Conservation (phyloP, 352 stramenopile genomes). For the Phytophthora megakarya region DNA sequence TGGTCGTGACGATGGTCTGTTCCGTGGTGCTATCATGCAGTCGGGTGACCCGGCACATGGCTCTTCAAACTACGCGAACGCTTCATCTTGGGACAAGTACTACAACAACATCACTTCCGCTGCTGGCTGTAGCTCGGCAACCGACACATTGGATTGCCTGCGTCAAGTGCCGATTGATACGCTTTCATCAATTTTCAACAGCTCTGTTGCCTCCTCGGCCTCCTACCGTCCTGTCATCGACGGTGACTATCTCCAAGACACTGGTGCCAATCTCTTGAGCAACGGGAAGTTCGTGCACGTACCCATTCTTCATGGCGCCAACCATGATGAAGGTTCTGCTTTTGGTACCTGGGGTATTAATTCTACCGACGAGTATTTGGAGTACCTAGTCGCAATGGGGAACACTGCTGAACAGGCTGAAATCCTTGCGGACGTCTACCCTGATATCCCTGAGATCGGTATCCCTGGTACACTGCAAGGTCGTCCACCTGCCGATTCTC, state of each 20-base stretch:
- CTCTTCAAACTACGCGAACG: constrained; percentile 18
- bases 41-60: constrained; percentile 19
- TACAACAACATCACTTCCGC: constrained; percentile 36
- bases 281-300: constrained; percentile 33
- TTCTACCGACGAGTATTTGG: constrained; percentile 21
- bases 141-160: constrained; percentile 26
- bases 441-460: constrained; percentile 30
- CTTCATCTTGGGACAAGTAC: constrained; percentile 26
- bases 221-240: constrained; percentile 25
- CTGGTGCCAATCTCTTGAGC: constrained; percentile 13
- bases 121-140: constrained; percentile 23
- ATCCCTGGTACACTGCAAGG: constrained; percentile 25
- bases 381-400: constrained; percentile 17
- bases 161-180: constrained; percentile 29
- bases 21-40: constrained; percentile 30
- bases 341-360: constrained; percentile 22
- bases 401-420: constrained; percentile 5
- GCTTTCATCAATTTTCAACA: constrained; percentile 28
- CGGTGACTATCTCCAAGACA: constrained; percentile 29
- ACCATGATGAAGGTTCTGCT: constrained; percentile 32
- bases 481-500: constrained; percentile 2
- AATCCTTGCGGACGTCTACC: constrained; percentile 23
- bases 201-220: constrained; percentile 19
- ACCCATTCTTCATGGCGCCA: constrained; percentile 24
- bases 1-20: constrained; percentile 28